phyloP scores from a whole-genome alignment of 306 rosid genomes.

The Luffa aegyptiaca region DNA sequence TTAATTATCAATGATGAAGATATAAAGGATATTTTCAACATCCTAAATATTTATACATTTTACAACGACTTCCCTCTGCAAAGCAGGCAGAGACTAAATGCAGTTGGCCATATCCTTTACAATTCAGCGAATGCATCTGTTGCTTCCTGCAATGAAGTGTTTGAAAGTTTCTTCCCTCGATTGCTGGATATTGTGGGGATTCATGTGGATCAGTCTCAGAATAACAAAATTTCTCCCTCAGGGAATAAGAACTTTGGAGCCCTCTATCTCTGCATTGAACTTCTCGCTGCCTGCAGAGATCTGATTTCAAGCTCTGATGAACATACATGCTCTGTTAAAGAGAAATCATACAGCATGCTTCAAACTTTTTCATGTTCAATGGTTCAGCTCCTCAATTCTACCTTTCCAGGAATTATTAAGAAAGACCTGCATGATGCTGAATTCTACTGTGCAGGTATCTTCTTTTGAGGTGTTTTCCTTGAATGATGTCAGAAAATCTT shows the following conservation, averaged over 20 bases:
- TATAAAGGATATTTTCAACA: constrained; percentile 42
- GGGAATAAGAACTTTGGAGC: constrained; percentile 46
- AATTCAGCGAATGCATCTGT: constrained; percentile 42
- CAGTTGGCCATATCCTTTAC: constrained; percentile 57
- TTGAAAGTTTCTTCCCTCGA: constrained; percentile 44
- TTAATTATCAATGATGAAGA: constrained; percentile 65
- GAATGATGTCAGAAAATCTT: background rate
- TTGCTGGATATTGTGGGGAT: constrained; percentile 45
- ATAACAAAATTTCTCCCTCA: constrained; percentile 17
- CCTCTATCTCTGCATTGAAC: constrained; percentile 71
- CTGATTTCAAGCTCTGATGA: constrained; percentile 33
- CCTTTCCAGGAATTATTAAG: constrained; percentile 28
- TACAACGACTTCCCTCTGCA: constrained; percentile 40
- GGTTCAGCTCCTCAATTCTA: constrained; percentile 46
- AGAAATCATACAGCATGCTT: constrained; percentile 38
- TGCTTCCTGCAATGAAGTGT: constrained; percentile 53
- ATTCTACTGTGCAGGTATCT: constrained; percentile 59
- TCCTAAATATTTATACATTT: constrained; percentile 31
- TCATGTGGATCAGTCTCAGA: constrained; percentile 21
- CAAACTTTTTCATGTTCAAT: constrained; percentile 36
- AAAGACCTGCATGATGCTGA: constrained; percentile 35
- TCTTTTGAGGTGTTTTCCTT: constrained; percentile 1
- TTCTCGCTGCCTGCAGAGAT: constrained; percentile 57
- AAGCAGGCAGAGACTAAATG: constrained; percentile 62
- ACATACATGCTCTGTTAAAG: constrained; percentile 25